Evolutionary conservation across 495 filamentous ascomycete genomes (phyloP), one percentile per base, ranked within the genome.

Genomic region (Lasiosphaeria hispida): DNA sequence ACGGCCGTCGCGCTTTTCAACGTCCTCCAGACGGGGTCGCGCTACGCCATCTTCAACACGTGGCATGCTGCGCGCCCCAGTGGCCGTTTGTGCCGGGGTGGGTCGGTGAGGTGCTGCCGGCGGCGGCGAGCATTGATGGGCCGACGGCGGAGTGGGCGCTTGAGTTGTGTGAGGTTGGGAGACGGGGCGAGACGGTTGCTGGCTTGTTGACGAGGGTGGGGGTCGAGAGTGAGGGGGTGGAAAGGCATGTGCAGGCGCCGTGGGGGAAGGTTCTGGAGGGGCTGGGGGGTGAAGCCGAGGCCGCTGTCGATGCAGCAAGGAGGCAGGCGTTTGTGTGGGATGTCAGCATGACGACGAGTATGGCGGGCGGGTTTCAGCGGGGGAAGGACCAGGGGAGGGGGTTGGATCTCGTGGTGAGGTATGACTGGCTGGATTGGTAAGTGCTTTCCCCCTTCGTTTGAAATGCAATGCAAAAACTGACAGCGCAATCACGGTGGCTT

Each of bases 81-180:
- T 70, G 67, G 67, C 67, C 67, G 1, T 65, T 68, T 45, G 49
- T 70, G 3, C 59, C 60, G 2, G 38, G 45, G 3, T 61, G 59
- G 55, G 47, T 70, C 19, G 50, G 38, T 7, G 39, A 44, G 10
- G 33, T 55, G n/a, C 60, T 70, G 2, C 62, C 63, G 10, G 59
- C 58, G 10, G 48, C 65, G 14, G 51, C 57, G 44, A 63, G 52
- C 15, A 66, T 70, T 17, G 65, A 62, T 33, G 67, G 65, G 0
- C 56, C 53, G 10, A 70, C 65, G 10, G 37, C 57, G 3, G 62
- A 59, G 44, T 58, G 63, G 55, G 55, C 57, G 7, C 15, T 65
- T 1, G 66, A 69, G 45, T 43, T 61, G 38, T 53, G 57, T 19
- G 37, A 60, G 7, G 43, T 67, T 2, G 48, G 35, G 6, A 11